Evolutionary conservation across 2,329 filamentous ascomycete genomes (phyloP).

Genomic region (Leptodontidium sp.): DNA sequence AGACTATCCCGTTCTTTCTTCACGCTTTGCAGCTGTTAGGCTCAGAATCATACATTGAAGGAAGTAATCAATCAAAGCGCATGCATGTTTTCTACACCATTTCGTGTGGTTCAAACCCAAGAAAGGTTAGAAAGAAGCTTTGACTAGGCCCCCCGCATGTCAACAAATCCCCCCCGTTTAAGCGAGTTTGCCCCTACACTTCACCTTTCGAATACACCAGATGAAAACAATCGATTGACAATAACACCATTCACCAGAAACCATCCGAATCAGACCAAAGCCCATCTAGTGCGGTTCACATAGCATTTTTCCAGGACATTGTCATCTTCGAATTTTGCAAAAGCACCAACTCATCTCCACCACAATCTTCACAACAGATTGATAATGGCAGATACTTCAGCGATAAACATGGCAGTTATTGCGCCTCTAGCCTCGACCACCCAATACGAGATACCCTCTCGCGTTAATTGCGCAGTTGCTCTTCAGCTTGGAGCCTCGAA

Average conservation of each 20-base stretch:
- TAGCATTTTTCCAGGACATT: not conserved
- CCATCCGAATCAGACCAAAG: not conserved
- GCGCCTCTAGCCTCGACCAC: not conserved
- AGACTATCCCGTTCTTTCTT: too few relatives aligned
- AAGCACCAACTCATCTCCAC: not conserved
- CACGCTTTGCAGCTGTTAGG: too few relatives aligned
- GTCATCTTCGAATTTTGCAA: not conserved
- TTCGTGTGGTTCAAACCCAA: not conserved
- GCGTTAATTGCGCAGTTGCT: not conserved
- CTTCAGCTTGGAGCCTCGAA: slow-evolving; percentile 13
- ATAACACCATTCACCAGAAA: not conserved
- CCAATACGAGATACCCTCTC: not conserved
- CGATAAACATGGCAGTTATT: not conserved
- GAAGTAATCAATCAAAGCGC: too few relatives aligned
- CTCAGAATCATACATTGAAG: too few relatives aligned
- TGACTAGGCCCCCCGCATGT: not conserved
- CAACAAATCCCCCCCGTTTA: not conserved
- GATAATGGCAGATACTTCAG: not conserved
- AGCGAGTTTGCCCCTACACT: not conserved
- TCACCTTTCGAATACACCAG: not conserved
- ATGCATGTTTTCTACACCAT: not conserved
- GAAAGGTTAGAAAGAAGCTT: not conserved
- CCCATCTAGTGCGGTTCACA: not conserved
- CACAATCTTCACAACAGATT: not conserved
- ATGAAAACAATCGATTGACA: not conserved